Evolutionary conservation across 768 basidiomycete species (phyloP).

Genomic region (Lactarius akahatsu): DNA sequence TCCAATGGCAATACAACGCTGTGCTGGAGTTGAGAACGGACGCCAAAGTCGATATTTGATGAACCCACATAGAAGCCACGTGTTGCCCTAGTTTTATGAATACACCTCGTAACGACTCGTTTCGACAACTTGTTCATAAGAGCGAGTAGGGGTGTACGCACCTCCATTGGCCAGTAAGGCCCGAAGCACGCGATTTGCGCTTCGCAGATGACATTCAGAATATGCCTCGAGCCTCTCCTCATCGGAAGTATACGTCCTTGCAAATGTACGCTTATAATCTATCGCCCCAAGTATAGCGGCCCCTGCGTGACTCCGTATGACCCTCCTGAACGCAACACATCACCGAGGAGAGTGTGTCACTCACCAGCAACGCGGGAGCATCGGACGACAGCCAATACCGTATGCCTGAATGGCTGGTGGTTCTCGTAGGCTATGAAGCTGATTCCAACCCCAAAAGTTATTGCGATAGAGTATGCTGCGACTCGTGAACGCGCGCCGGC

Average conservation of each 20-base stretch:
- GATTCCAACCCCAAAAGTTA: slow-evolving; percentile 37
- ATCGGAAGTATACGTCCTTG: slow-evolving; percentile 49
- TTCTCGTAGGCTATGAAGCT: slow-evolving; percentile 59
- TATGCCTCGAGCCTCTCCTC: slow-evolving; percentile 53
- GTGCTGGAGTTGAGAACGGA: slow-evolving; percentile 32
- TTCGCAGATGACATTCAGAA: slow-evolving; percentile 81
- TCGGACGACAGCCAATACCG: slow-evolving; percentile 67
- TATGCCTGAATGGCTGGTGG: slow-evolving; percentile 72
- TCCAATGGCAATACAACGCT: slow-evolving; percentile 59
- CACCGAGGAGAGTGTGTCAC: slow-evolving; percentile 32
- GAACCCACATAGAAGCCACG: slow-evolving; percentile 64
- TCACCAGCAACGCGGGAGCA: slow-evolving; percentile 77
- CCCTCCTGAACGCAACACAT: not conserved
- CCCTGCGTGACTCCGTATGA: slow-evolving; percentile 40
- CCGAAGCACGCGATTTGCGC: slow-evolving; percentile 72
- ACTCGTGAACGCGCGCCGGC: slow-evolving; percentile 14
- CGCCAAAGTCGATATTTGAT: slow-evolving; percentile 10
- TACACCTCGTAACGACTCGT: slow-evolving; percentile 48
- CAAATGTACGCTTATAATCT: slow-evolving; percentile 72
- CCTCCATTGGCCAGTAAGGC: slow-evolving; percentile 91
- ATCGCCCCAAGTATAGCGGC: slow-evolving; percentile 62
- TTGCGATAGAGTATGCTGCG: slow-evolving; percentile 22
- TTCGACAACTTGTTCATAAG: slow-evolving; percentile 6
- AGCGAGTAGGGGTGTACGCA: slow-evolving; percentile 35
- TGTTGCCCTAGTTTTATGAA: slow-evolving; percentile 91